Evolutionary conservation across 148 eudicot genomes (phyloP), one percentile per base, ranked within the genome.

Genomic region (Nyssa sinensis): DNA sequence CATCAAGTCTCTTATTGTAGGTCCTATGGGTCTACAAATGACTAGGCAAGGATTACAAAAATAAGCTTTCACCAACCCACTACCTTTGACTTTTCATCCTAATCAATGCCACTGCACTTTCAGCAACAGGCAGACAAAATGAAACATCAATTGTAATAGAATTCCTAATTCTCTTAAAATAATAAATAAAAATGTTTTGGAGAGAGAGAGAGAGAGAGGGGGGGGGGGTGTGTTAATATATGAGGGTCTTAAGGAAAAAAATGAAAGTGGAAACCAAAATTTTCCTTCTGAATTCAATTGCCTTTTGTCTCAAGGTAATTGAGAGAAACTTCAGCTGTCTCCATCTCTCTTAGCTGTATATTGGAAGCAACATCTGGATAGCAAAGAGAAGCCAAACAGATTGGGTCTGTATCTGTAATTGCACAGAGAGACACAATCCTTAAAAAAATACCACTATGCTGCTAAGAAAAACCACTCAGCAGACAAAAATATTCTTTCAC

Each of bases 401-500:
- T 21, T 1, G 28, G 4, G 25, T 14, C 19, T 61, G 17, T 16
- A 27, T 57, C 29, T 68, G 49, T 3, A 11, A 13, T 34, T 35
- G 47, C 41, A 12, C 30, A 73, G 35, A 67, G 66, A 53, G 57
- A 79, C 41, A 34, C 8, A 67, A 47, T 72, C 70, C 64, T 33
- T 23, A 35, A 69, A 72, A 74, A 33, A 72, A 73, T 58, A 16
- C 30, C 66, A 67, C 70, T 79, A 88, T 91, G 91, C 72, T 64
- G 77, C 73, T 87, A n/a, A 88, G 79, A 67, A 86, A 81, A 69
- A 77, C 87, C 77, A 31, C 89, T 70, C 79, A 77, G 60, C 87
- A 86, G 55, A 81, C 89, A 83, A 91, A 84, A 79, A 73, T 51
- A 30, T 80, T 89, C 81, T 47, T 91, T 47, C 83, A 70, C 70